Conservation (phyloP, 495 filamentous ascomycete species). For the Alectoria sarmentosa region DNA sequence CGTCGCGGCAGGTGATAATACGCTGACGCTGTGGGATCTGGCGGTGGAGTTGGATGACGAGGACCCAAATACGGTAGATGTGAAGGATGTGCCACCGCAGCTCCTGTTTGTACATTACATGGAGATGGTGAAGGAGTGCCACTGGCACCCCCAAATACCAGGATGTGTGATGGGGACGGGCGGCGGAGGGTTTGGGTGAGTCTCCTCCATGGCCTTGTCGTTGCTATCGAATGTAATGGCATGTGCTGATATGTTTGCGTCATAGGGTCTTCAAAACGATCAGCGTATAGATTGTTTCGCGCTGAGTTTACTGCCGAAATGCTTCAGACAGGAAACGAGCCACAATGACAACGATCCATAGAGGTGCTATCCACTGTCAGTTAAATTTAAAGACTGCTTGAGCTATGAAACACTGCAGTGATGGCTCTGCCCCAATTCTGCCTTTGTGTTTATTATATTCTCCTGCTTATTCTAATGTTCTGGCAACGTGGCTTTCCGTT, state of each 20-base stretch:
- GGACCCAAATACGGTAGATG: conserved; percentile 80
- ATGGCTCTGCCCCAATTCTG: too few relatives aligned
- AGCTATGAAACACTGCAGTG: neutral
- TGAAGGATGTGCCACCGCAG: conserved; percentile 87
- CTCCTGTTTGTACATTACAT: conserved; percentile 95
- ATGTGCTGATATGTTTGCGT: conserved; percentile 20
- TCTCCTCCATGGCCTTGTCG: conserved; percentile 6
- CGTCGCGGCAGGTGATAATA: conserved; percentile 88
- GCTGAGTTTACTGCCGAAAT: neutral
- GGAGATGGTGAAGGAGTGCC: conserved; percentile 85
- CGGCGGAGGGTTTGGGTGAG: conserved; percentile 69
- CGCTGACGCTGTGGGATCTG: conserved; percentile 93
- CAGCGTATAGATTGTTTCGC: conserved; percentile 36
- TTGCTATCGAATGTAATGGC: neutral
- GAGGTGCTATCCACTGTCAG: neutral
- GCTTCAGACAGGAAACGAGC: neutral
- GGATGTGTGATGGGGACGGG: conserved; percentile 89
- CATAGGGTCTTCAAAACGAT: conserved; percentile 50
- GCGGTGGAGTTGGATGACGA: conserved; percentile 95
- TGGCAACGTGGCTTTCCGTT: neutral
- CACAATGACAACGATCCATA: neutral
- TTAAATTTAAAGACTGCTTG: neutral
- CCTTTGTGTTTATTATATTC: neutral
- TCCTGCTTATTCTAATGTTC: neutral
- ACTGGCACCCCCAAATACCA: conserved; percentile 96